Percentiles rank a stretch among this genome's conserved stretches.
These are phyloP conservation scores for Epicoccum sorghinum DNA, from an alignment of 2,329 filamentous ascomycete genomes.

Conservation along the genomic window DNA sequence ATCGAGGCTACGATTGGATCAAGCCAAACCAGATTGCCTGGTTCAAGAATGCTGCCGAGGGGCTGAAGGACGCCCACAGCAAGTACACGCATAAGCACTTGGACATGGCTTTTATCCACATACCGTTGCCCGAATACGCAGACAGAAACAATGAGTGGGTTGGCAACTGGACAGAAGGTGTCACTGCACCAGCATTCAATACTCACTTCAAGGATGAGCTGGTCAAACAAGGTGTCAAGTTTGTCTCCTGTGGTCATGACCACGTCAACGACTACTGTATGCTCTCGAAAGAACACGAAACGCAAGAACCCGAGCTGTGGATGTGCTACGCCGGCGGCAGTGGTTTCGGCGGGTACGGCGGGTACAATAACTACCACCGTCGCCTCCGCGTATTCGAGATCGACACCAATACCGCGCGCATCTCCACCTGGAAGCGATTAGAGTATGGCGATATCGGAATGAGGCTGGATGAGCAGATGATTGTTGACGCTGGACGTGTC, in stretches of 20 bases:
- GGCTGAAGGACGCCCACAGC: slow-evolving; percentile 71
- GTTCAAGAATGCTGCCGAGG: slow-evolving; percentile 81
- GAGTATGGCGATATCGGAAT: slow-evolving; percentile 66
- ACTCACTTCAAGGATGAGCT: slow-evolving; percentile 91
- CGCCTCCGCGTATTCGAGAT: slow-evolving; percentile 89
- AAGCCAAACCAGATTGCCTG: slow-evolving; percentile 93
- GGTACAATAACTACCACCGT: slow-evolving; percentile 84
- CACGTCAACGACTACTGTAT: slow-evolving; percentile 98
- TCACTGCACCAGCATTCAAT: slow-evolving; percentile 89
- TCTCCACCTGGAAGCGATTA: slow-evolving; percentile 89
- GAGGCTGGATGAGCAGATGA: slow-evolving; percentile 64
- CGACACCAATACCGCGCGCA: slow-evolving; percentile 86
- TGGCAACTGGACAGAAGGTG: slow-evolving; percentile 79
- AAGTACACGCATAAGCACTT: slow-evolving; percentile 92
- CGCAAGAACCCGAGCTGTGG: slow-evolving; percentile 69
- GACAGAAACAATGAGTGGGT: slow-evolving; percentile 63
- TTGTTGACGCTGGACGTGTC: slow-evolving; percentile 65
- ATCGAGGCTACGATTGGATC: slow-evolving; percentile 95
- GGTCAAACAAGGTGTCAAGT: slow-evolving; percentile 80
- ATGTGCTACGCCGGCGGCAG: slow-evolving; percentile 96
- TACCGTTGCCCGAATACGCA: slow-evolving; percentile 88
- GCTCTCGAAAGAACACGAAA: slow-evolving; percentile 59
- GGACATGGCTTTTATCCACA: slow-evolving; percentile 97
- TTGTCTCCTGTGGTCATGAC: slow-evolving; percentile 93
- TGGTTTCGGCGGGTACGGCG: slow-evolving; percentile 94